Evolutionary conservation across 2,329 filamentous ascomycete species (phyloP), one percentile per base, ranked within the genome.

Genomic region (Talaromyces sp.): DNA sequence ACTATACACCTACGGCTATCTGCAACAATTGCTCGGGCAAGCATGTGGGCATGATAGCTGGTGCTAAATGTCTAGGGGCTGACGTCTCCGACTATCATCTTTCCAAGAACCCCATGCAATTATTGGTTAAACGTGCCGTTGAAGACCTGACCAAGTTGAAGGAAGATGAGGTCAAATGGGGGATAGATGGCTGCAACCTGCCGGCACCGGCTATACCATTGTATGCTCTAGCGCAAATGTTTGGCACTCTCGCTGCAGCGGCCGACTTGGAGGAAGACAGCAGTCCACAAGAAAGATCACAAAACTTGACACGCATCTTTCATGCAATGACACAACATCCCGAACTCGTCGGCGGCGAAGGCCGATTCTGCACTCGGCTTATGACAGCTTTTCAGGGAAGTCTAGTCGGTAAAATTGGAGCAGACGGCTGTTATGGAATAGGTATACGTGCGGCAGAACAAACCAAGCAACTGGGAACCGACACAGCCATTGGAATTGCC

Each of bases 1-100:
- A 73, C 1, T 79, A 77, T 52, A 69, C 64, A 0, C 81, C 81
- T 0, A 79, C 76, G 0, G 71, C 72, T 0, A 69, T 82, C 0
- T 77, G 73, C 58, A 83, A 79, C 61, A 83, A 83, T 65, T 84
- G 81, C 66, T 83, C 81, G 0, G 82, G 81, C 1, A 84, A 84
- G 47, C 81, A 84, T 67, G 78, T 73, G 3, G 81, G 78, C 0
- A 83, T 84, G 80, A 69, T 83, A 25, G 81, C 77, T 0, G 82
- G 77, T 1, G 74, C 81, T 0, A 74, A 71, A 33, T 75, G 77
- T 0, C 60, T 84, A 0, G 77, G 74, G 0, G 76, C 70, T 0
- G 66, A 69, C 2, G 62, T 76, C 3, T 63, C 25, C 0, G 71
- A 69, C 47, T 82, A 82, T 66, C 79, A 83, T 56, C 65, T 74